Conservation (phyloP, 208 protist species). For the Trypanosoma cruzi region DNA sequence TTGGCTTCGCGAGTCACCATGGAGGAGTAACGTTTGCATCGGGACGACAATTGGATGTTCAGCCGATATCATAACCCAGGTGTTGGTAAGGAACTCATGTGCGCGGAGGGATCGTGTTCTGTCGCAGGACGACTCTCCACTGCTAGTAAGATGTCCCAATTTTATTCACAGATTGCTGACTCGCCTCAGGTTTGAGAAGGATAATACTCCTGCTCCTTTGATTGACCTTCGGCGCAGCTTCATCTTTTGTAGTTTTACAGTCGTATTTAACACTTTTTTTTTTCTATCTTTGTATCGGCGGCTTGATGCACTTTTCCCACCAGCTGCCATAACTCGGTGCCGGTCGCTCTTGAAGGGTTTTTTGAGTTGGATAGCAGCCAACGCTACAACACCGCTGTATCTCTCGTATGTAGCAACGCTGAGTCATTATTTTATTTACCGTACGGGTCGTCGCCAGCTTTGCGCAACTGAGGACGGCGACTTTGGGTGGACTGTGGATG, state of each 20-base stretch:
- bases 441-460: constrained; percentile 56
- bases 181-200: constrained; percentile 1
- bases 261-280: constrained; percentile 65
- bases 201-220: constrained; percentile 33
- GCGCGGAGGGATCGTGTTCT: constrained; percentile 37
- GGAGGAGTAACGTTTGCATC: constrained; percentile 57
- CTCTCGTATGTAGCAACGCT: constrained; percentile 67
- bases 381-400: constrained; percentile 69
- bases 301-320: constrained; percentile 51
- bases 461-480: constrained; percentile 28
- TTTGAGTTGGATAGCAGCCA: constrained; percentile 60
- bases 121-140: constrained; percentile 35
- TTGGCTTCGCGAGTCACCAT: constrained; percentile 53
- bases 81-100: constrained; percentile 34
- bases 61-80: constrained; percentile 62
- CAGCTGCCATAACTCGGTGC: constrained; percentile 47
- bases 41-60: constrained; percentile 65
- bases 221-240: constrained; percentile 77
- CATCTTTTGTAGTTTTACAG: constrained; percentile 81
- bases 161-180: constrained; percentile 2
- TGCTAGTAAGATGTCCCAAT: constrained; percentile 32
- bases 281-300: constrained; percentile 61
- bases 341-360: constrained; percentile 68
- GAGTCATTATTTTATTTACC: constrained; percentile 81
- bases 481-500: constrained; percentile 13